phyloP scores from a whole-genome alignment of 352 stramenopile species.

The Achlya hypogyna region DNA sequence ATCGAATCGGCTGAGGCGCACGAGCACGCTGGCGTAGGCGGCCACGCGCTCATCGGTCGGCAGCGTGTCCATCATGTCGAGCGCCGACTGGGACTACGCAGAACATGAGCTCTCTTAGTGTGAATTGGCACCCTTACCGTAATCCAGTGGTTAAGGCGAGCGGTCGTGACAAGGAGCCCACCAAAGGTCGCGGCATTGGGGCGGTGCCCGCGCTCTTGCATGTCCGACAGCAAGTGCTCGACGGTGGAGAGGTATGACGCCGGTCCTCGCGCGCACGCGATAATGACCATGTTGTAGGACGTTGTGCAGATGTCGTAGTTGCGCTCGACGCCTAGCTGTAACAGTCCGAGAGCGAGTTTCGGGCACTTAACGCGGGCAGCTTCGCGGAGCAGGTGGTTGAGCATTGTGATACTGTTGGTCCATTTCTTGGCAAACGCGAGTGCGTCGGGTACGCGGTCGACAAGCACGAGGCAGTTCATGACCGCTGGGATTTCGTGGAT shows the following conservation, averaged over 20 bases:
- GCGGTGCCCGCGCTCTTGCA: constrained; percentile 43
- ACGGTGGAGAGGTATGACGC: constrained; percentile 39
- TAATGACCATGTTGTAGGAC: constrained; percentile 74
- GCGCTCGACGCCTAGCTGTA: neutral
- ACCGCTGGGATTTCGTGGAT: constrained; percentile 10
- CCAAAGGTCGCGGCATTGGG: constrained; percentile 73
- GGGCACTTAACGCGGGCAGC: constrained; percentile 3
- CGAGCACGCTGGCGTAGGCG: neutral
- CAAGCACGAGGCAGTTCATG: constrained; percentile 2
- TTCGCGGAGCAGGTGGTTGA: neutral
- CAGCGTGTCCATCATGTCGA: neutral
- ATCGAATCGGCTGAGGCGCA: neutral
- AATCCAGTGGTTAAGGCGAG: constrained; percentile 53
- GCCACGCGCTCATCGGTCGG: neutral
- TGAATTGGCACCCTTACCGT: constrained; percentile 32
- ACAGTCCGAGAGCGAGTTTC: neutral
- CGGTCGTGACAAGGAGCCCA: constrained; percentile 55
- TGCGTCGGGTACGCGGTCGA: constrained; percentile 7
- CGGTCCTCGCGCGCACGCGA: constrained; percentile 55
- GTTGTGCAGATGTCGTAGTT: constrained; percentile 35
- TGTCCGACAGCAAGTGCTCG: constrained; percentile 67
- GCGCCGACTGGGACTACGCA: neutral
- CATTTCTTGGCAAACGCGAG: constrained; percentile 1
- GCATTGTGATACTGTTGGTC: neutral
- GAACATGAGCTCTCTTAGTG: neutral